Conservation (phyloP, 352 stramenopile species). For the Halophytophthora batemanensis region DNA sequence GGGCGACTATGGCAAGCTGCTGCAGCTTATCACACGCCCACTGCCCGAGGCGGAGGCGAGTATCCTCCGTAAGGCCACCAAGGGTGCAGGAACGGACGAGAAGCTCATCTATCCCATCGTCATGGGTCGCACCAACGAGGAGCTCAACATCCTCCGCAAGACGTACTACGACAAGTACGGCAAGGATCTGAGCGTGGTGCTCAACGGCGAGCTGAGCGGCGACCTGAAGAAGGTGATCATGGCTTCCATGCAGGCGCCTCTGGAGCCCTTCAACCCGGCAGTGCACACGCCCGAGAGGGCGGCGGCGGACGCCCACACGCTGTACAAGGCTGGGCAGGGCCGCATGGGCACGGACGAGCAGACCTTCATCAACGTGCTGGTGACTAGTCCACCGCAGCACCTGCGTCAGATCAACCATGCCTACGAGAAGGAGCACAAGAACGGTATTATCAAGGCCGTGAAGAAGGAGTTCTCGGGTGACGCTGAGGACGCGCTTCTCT, state of each 20-base stretch:
- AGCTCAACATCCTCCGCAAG: conserved; percentile 81
- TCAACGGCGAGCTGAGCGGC: conserved; percentile 60
- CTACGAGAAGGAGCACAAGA: conserved; percentile 64
- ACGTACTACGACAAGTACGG: conserved; percentile 65
- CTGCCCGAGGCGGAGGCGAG: conserved; percentile 66
- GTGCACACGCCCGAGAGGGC: conserved; percentile 64
- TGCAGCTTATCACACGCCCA: conserved; percentile 48
- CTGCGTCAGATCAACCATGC: conserved; percentile 49
- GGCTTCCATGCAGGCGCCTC: conserved; percentile 54
- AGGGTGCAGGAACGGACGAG: conserved; percentile 65
- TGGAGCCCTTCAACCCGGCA: conserved; percentile 48
- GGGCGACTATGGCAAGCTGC: conserved; percentile 62
- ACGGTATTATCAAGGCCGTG: conserved; percentile 55
- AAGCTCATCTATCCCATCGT: conserved; percentile 68
- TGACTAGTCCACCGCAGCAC: conserved; percentile 52
- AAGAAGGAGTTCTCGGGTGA: conserved; percentile 71
- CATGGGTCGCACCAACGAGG: conserved; percentile 62
- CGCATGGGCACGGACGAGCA: conserved; percentile 66
- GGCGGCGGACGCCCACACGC: conserved; percentile 45
- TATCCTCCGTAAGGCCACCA: conserved; percentile 61
- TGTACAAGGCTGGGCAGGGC: conserved; percentile 74
- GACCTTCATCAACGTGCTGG: conserved; percentile 55
- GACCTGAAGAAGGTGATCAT: conserved; percentile 78
- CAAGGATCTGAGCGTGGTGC: conserved; percentile 53
- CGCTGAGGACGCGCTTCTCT: conserved; percentile 49